Percentiles rank a stretch among this genome's conserved stretches.
These are phyloP conservation scores for Chrysosporium queenslandicum DNA, from an alignment of 2,329 filamentous ascomycete genomes.

Conservation along the genomic window DNA sequence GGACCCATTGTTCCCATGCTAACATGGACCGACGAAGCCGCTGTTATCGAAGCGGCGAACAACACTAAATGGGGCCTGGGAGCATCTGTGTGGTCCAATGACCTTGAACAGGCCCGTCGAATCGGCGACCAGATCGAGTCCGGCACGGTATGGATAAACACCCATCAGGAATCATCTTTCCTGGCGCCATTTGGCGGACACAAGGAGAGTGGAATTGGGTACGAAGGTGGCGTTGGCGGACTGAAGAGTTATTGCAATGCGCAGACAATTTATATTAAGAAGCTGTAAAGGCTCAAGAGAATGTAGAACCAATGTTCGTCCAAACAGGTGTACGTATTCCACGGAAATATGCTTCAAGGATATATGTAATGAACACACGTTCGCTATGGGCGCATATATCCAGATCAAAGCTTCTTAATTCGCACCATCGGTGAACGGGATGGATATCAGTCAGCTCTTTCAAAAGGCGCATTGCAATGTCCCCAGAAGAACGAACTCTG, in stretches of 20 bases:
- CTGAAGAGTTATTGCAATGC: conserved; percentile 35
- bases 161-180: conserved; percentile 26
- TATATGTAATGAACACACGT: too few species aligned
- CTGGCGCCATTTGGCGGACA: conserved; percentile 41
- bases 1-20: conserved; percentile 55
- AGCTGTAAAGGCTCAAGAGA: conserved; percentile 8
- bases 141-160: conserved; percentile 53
- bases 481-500: too few species aligned
- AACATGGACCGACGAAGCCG: conserved; percentile 51
- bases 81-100: conserved; percentile 49
- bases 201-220: conserved; percentile 44
- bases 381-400: too few species aligned
- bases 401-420: too few species aligned
- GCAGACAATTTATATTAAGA: conserved; percentile 28
- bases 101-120: conserved; percentile 42
- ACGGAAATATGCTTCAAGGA: background rate
- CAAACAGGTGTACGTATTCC: background rate
- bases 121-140: conserved; percentile 48
- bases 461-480: too few species aligned
- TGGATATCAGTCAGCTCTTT: too few species aligned
- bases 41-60: conserved; percentile 50
- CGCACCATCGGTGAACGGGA: too few species aligned
- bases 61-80: conserved; percentile 45
- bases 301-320: background rate
- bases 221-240: conserved; percentile 38